A percentile compares a stretch with the other conserved stretches of the same genome.
Evolutionary conservation across 345 rosid genomes (phyloP).

Genomic region (Corymbia maculata): DNA sequence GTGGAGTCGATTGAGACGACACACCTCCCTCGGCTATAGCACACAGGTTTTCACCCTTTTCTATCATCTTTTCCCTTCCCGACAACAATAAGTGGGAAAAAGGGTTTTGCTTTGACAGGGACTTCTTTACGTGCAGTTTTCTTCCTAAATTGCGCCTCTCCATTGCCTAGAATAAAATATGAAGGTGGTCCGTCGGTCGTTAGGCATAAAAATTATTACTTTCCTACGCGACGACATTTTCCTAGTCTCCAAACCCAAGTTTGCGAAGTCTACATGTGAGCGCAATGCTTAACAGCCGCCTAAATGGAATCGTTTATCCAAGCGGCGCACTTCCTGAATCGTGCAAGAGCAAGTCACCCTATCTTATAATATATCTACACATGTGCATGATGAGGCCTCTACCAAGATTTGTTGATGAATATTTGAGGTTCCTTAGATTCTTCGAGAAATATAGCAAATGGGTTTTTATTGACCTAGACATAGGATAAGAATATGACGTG

Average conservation of each 20-base stretch:
- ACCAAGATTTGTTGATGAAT: neutral
- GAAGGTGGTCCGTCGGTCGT: neutral
- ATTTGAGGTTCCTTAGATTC: neutral
- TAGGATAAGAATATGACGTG: neutral
- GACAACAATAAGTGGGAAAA: neutral
- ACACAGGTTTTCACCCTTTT: neutral
- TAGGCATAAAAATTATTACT: neutral
- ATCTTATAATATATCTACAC: neutral
- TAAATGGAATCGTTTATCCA: neutral
- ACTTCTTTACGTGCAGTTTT: neutral
- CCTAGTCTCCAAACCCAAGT: neutral
- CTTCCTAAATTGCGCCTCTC: neutral
- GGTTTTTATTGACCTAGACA: neutral
- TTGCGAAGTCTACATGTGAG: neutral
- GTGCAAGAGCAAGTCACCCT: neutral
- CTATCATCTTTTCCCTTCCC: neutral
- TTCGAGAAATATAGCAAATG: neutral
- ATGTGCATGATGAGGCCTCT: neutral
- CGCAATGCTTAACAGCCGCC: neutral
- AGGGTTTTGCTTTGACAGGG: neutral
- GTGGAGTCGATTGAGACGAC: neutral
- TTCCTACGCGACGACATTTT: neutral
- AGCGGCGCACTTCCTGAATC: neutral
- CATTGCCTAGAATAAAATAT: neutral
- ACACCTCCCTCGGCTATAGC: neutral